phyloP scores from a whole-genome alignment of 2,329 filamentous ascomycete genomes.

The Sporothrix globosa region DNA sequence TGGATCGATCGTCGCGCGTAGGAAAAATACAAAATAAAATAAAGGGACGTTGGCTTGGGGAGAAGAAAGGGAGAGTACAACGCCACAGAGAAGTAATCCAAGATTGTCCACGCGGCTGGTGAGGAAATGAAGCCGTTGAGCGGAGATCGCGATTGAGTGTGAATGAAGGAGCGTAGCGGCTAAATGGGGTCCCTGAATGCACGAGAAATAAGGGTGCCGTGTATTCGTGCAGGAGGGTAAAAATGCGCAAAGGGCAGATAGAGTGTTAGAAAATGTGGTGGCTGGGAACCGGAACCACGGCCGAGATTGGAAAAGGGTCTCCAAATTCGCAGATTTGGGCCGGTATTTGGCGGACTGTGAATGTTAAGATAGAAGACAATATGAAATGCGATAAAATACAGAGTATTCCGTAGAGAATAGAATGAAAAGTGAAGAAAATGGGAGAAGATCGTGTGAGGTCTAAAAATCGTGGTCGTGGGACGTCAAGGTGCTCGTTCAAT shows the following conservation, averaged over 20 bases:
- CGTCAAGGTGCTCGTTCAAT: conserved; percentile 23
- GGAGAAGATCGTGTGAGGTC: neutral
- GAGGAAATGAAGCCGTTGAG: conserved; percentile 13
- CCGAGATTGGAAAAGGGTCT: conserved; percentile 19
- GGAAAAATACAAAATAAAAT: no score
- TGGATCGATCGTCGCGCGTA: conserved; percentile 14
- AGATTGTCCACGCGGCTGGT: neutral
- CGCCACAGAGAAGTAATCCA: neutral
- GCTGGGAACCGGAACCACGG: conserved; percentile 33
- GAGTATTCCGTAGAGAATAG: neutral
- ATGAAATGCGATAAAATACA: neutral
- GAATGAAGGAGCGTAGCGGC: conserved; percentile 24
- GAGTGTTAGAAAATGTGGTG: conserved; percentile 35
- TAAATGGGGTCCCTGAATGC: conserved; percentile 22
- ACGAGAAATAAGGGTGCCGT: conserved; percentile 27
- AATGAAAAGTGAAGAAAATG: neutral
- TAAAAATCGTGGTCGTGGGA: conserved; percentile 10
- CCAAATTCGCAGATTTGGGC: neutral
- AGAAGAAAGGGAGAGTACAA: conserved; percentile 13
- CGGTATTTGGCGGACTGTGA: conserved; percentile 1
- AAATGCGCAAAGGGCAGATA: conserved; percentile 15
- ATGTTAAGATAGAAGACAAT: neutral
- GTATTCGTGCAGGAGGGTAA: conserved; percentile 20
- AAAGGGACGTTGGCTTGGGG: neutral
- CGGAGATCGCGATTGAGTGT: conserved; percentile 2